Evolutionary conservation across 2,329 filamentous ascomycete species (phyloP), one percentile per base, ranked within the genome.

Genomic region (Phyllosticta capitalensis): DNA sequence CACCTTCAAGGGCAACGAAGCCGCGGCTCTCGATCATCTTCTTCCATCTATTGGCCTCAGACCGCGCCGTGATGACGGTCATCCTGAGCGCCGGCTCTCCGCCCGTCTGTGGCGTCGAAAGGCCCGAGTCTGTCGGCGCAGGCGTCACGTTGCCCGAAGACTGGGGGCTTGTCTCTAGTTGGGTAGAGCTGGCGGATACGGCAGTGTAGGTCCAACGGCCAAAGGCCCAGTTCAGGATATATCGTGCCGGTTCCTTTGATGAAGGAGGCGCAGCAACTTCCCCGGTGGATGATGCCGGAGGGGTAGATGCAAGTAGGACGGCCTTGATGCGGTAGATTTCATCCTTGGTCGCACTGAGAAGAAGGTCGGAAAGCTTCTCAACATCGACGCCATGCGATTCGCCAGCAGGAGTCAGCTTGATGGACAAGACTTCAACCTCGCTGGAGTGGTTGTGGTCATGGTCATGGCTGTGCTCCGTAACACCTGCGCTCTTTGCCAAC

Each of bases 191-290:
- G 4, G 67, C 64, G 1, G 72, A 65, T 4, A 85, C 75, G 5
- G 83, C 79, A 1, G 91, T 95, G 69, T 92, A 96, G 0, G 85
- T 95, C 92, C 94, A 99, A 28, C 94, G 82, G 0, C 91, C 91
- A 75, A 99, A 99, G 0, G 94, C 94, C 94, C 94, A 99, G 72
- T 99, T 99, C 61, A 99, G 81, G 52, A 99, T 96, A 70, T 94
- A 96, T 59, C 89, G 17, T 80, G 17, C 74, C 72, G 20, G 72
- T 68, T 1, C 72, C 74, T 6, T 60, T 62, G 53, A 63, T 75
- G 10, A 83, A 62, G 14, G 63, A 1, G 66, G 63, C 6, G 67
- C 64, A 12, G 70, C 65, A 19, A 66, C 68, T 1, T 65, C 61
- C 14, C 75, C 75, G 17, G 79, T 76, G 10, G 74, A 80, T 3